These are phyloP conservation scores for Fusarium nodosum DNA, from an alignment of 2,329 filamentous ascomycete genomes.

Conservation along the genomic window DNA sequence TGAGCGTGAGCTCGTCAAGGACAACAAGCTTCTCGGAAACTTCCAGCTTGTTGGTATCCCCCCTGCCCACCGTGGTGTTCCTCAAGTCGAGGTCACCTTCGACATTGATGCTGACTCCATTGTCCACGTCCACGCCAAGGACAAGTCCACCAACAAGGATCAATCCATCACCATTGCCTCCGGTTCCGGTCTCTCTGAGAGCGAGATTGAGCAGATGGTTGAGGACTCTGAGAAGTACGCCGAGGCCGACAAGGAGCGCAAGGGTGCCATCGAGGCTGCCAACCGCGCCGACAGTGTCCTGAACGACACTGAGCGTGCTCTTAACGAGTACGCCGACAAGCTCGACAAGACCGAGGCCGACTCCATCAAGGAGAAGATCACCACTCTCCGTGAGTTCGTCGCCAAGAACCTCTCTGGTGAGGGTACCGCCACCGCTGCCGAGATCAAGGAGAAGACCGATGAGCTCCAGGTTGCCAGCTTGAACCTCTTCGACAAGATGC, in stretches of 20 bases:
- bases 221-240: conserved; percentile 97
- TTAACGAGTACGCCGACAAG: conserved; percentile 96
- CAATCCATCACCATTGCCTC: conserved; percentile 99
- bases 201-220: conserved; percentile 97
- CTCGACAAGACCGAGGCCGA: conserved; percentile 97
- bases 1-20: conserved; percentile 97
- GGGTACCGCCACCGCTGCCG: conserved; percentile 83
- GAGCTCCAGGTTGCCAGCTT: conserved; percentile 96
- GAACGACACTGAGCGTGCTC: conserved; percentile 97
- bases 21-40: conserved; percentile 99
- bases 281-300: conserved; percentile 97
- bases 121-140: conserved; percentile 97
- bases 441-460: conserved; percentile 99
- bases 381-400: conserved; percentile 86
- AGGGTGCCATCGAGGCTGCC: conserved; percentile 92
- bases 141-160: conserved; percentile 99
- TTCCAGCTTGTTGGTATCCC: conserved; percentile 99
- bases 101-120: conserved; percentile 99
- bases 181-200: conserved; percentile 94
- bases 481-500: conserved; percentile 99
- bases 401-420: conserved; percentile 96
- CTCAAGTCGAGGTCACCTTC: conserved; percentile 97
- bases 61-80: conserved; percentile 94
- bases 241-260: conserved; percentile 96
- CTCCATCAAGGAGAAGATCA: conserved; percentile 93